Percentiles rank a stretch among this genome's conserved stretches.
Conservation (phyloP, 108 stramenopile species). For the Nitzschia palea region DNA sequence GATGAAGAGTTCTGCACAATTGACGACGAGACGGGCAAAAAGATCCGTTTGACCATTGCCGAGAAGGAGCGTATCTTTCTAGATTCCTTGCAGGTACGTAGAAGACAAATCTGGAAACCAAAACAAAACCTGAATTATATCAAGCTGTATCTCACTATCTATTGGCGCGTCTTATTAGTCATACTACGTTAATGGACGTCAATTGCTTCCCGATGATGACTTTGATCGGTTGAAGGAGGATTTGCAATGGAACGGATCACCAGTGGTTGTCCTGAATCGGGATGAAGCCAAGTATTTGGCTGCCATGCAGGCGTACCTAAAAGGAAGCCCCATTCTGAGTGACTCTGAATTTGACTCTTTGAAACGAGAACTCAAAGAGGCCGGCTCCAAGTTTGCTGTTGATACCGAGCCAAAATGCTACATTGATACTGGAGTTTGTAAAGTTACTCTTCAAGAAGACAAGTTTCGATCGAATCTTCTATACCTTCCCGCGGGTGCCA, state of each 20-base stretch:
- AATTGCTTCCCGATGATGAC: slow-evolving; percentile 84
- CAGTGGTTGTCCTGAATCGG: slow-evolving; percentile 81
- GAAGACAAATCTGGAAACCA: background rate
- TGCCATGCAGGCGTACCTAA: slow-evolving; percentile 88
- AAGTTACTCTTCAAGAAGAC: slow-evolving; percentile 83
- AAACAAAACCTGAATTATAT: background rate
- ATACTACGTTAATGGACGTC: slow-evolving; percentile 86
- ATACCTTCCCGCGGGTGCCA: slow-evolving; percentile 82
- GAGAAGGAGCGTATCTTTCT: slow-evolving; percentile 95
- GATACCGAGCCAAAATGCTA: slow-evolving; percentile 93
- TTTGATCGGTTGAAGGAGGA: slow-evolving; percentile 95
- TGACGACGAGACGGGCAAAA: slow-evolving; percentile 65
- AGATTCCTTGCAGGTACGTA: slow-evolving; percentile 87
- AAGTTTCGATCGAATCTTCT: slow-evolving; percentile 84
- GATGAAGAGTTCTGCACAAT: slow-evolving; percentile 83
- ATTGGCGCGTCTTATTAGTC: slow-evolving; percentile 42
- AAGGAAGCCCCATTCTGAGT: slow-evolving; percentile 77
- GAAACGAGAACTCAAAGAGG: slow-evolving; percentile 79
- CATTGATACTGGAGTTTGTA: slow-evolving; percentile 96
- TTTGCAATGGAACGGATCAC: slow-evolving; percentile 86
- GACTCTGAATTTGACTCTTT: slow-evolving; percentile 88
- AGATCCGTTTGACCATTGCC: slow-evolving; percentile 74
- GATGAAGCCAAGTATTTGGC: slow-evolving; percentile 86
- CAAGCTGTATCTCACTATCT: background rate
- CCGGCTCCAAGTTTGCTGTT: slow-evolving; percentile 85